Base-by-base conservation (phyloP, 2,329 filamentous ascomycete species). In the Endoconidiophora polonica region DNA sequence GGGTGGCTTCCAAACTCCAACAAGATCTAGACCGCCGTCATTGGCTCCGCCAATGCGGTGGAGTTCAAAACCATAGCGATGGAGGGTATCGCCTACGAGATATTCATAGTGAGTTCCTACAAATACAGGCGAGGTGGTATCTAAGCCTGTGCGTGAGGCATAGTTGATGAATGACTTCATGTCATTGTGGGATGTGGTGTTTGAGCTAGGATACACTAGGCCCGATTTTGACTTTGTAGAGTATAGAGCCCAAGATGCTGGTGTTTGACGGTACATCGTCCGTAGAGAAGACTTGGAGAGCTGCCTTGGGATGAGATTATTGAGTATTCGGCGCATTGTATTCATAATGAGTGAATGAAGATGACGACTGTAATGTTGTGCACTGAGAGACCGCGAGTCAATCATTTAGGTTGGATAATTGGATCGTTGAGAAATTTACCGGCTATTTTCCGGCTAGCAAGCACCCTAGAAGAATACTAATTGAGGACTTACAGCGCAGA, bases 21-120 rank as follows among this genome's bases (percentile, higher is more conserved):
- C 65, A 1, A 90, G 70, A 59, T 90, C 85, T 57, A 86, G 83
- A 37, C 85, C 84, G 52, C 69, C 71, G 62, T 90, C 84, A 1
- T 73, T 76, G 2, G 68, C 65, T 36, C 80, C 75, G 24, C 84
- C 85, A 2, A 81, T 71, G 29, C 83, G 75, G 44, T 67, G 68
- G 33, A 88, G 69, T 20, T 66, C 63, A 65, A 90, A 83, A 49
- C 79, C 78, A 48, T 83, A 72, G 1, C 65, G 63, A 2, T 70
- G 58, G 0, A 90, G 70, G 1, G 73, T 65, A 3, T 63, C 60
- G 4, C 73, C 71, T 2, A 78, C 74, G 0, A 69, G 77, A 66
- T 90, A 90, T 62, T 91, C 85, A 65, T 84, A 90, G 60, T 74
- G 75, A 0, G 83, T 90, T 56, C 85, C 85, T 40, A 79, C 67